Evolutionary conservation across 768 basidiomycete species (phyloP).

Genomic region (Mycena leptocephala): DNA sequence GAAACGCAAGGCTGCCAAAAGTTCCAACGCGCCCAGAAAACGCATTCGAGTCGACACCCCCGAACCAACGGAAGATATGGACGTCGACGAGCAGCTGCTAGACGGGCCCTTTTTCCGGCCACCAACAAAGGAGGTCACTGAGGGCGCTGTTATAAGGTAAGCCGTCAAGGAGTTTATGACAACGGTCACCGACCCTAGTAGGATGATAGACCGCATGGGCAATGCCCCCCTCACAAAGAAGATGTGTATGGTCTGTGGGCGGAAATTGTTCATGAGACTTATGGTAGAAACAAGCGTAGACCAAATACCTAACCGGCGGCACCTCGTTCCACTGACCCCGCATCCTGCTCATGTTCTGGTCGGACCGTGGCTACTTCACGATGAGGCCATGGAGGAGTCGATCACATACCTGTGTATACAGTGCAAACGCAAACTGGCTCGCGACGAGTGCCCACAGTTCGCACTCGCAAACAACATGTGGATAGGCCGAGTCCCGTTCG

Average conservation of each 20-base stretch:
- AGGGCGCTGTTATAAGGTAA: too few relatives aligned
- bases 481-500: conserved; percentile 51
- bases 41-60: too few relatives aligned
- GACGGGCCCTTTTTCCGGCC: too few relatives aligned
- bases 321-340: neutral
- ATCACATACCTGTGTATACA: conserved; percentile 20
- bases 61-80: too few relatives aligned
- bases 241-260: neutral
- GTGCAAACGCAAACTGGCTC: conserved; percentile 14
- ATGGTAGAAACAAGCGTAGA: neutral
- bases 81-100: too few relatives aligned
- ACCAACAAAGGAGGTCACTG: too few relatives aligned
- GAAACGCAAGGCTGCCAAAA: too few relatives aligned
- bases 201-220: neutral
- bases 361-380: neutral
- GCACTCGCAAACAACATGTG: conserved; percentile 58
- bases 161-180: too few relatives aligned
- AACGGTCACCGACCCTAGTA: too few relatives aligned
- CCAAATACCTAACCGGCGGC: neutral
- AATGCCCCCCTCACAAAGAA: neutral
- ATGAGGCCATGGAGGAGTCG: neutral
- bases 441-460: conserved; percentile 31
- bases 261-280: neutral
- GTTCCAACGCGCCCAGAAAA: too few relatives aligned
- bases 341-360: neutral